These are phyloP conservation scores for Pythium utonaiense DNA, from an alignment of 352 stramenopile species.

Conservation along the genomic window DNA sequence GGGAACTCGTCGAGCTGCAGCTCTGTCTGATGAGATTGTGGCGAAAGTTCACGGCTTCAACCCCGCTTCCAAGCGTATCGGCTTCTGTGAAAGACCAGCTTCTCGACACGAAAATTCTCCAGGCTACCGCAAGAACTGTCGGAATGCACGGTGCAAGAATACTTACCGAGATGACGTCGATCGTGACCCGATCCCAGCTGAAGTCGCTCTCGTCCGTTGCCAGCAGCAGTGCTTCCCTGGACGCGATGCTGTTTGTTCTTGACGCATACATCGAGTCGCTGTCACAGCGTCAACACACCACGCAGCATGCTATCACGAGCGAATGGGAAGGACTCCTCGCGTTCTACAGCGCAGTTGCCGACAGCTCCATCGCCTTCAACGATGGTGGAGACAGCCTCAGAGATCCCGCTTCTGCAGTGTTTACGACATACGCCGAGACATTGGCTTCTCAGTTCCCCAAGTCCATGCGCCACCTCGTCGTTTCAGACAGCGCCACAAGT, in stretches of 20 bases:
- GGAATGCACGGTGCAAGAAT: not conserved
- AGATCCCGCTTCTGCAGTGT: not conserved
- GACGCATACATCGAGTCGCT: constrained; percentile 9
- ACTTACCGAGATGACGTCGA: not conserved
- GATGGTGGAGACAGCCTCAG: not conserved
- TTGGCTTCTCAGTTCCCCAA: constrained; percentile 18
- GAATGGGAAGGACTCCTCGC: not conserved
- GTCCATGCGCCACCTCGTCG: constrained; percentile 20
- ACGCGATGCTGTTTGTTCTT: constrained; percentile 12
- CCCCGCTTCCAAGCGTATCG: not conserved
- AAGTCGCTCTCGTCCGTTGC: not conserved
- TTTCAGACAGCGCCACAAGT: constrained; percentile 5
- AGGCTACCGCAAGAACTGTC: not conserved
- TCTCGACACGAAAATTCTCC: constrained; percentile 1
- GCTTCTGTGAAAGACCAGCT: constrained; percentile 4
- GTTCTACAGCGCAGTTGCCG: not conserved
- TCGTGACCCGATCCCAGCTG: not conserved
- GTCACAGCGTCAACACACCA: not conserved
- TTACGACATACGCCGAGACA: constrained; percentile 20
- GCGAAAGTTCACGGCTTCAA: constrained; percentile 17
- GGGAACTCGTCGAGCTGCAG: constrained; percentile 21
- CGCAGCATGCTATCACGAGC: not conserved
- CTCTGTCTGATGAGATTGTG: constrained; percentile 16
- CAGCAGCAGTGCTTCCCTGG: constrained; percentile 5
- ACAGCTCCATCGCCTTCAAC: not conserved